A percentile compares a stretch with the other conserved stretches of the same genome.
Conservation (phyloP, 1,284 basidiomycete species). For the Macrocybe sp. region DNA sequence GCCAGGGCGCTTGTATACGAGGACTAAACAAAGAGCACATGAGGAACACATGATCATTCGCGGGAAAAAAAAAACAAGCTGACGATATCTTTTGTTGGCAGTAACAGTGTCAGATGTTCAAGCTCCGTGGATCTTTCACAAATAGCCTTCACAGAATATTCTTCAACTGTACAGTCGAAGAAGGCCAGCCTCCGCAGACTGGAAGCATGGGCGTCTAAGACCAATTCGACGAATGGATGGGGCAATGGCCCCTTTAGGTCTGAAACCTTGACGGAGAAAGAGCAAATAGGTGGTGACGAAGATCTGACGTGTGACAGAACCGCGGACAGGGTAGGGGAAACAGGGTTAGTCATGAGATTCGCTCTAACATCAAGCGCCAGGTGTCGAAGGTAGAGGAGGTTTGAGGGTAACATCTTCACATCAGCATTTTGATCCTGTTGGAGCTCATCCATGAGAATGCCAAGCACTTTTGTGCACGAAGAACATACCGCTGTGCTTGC, state of each 20-base stretch:
- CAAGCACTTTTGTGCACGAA: neutral
- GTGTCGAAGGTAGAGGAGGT: constrained; percentile 43
- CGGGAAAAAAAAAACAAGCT: constrained; percentile 13
- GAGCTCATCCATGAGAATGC: neutral
- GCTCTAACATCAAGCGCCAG: constrained; percentile 46
- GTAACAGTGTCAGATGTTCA: constrained; percentile 43
- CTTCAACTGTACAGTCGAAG: constrained; percentile 38
- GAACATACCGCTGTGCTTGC: constrained; percentile 37
- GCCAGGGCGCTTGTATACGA: constrained; percentile 31
- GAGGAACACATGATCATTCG: neutral
- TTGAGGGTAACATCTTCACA: constrained; percentile 22
- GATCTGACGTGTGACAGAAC: constrained; percentile 32
- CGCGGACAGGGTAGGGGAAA: constrained; percentile 30
- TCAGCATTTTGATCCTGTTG: constrained; percentile 36
- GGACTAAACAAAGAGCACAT: constrained; percentile 16
- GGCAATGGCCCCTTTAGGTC: constrained; percentile 36
- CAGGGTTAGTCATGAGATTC: constrained; percentile 27
- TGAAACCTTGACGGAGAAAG: constrained; percentile 45
- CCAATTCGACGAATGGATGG: constrained; percentile 34
- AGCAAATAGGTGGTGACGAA: constrained; percentile 36
- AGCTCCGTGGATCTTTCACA: constrained; percentile 39
- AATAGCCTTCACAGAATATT: constrained; percentile 35
- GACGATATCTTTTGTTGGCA: constrained; percentile 50
- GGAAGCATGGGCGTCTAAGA: constrained; percentile 38
- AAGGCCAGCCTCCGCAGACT: constrained; percentile 44